Conservation (phyloP, 2,329 filamentous ascomycete genomes). For the Fusarium sp. region DNA sequence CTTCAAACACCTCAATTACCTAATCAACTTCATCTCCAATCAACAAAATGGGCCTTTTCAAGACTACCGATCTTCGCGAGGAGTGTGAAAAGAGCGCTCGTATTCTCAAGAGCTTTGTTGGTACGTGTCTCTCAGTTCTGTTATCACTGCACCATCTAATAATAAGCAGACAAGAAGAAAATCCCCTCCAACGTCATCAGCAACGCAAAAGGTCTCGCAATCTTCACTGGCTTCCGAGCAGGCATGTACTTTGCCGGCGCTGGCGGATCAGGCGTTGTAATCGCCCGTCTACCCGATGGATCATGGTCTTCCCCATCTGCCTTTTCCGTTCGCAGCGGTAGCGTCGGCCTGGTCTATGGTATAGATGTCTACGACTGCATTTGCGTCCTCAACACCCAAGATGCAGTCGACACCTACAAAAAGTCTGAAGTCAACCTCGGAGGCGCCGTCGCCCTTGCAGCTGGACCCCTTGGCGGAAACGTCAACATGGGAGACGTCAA, state of each 20-base stretch:
- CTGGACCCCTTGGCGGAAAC: constrained; percentile 2
- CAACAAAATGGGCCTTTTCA: not conserved
- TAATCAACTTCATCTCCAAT: too few relatives aligned
- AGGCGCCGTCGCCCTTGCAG: constrained; percentile 6
- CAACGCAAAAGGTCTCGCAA: constrained; percentile 12
- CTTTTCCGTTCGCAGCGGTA: constrained; percentile 18
- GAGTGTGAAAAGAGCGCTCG: constrained; percentile 19
- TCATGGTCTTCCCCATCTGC: constrained; percentile 5
- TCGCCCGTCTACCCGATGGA: not conserved
- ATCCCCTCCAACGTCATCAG: not conserved
- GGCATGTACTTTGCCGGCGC: constrained; percentile 22
- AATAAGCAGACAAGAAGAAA: not conserved
- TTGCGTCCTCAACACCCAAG: constrained; percentile 7
- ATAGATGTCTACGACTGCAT: constrained; percentile 20
- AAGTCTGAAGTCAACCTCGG: constrained; percentile 16
- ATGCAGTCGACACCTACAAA: constrained; percentile 6
- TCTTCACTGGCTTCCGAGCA: constrained; percentile 19
- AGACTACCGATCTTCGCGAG: not conserved
- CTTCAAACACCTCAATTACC: accelerated
- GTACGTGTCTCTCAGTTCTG: not conserved
- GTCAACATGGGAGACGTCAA: not conserved
- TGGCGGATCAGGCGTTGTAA: constrained; percentile 11
- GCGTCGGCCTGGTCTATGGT: constrained; percentile 16
- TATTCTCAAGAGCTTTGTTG: constrained; percentile 5
- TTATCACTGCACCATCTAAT: not conserved